These are phyloP conservation scores for Sporothrix brunneoviolacea DNA, from an alignment of 2,329 filamentous ascomycete species.

Conservation along the genomic window DNA sequence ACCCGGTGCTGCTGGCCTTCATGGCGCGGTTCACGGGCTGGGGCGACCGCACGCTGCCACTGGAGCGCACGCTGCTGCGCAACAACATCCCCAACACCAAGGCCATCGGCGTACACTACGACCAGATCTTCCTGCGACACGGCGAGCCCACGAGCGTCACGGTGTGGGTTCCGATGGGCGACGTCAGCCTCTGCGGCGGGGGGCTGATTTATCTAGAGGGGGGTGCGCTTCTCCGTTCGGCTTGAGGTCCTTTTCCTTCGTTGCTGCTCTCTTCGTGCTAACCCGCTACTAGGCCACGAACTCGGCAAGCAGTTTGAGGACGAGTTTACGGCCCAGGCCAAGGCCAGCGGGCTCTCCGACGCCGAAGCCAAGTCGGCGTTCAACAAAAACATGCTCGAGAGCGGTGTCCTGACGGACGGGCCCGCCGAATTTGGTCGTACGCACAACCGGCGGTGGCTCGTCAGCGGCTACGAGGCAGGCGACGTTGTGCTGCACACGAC, in stretches of 20 bases:
- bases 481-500: conserved; percentile 35
- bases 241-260: too few species aligned
- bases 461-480: conserved; percentile 33
- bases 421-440: conserved; percentile 31
- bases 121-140: conserved; percentile 50
- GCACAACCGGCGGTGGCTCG: conserved; percentile 28
- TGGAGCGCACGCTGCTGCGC: conserved; percentile 44
- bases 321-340: conserved; percentile 42
- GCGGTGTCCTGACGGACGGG: conserved; percentile 45
- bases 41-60: conserved; percentile 43
- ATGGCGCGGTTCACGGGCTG: conserved; percentile 47
- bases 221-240: conserved; percentile 19
- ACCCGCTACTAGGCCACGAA: conserved; percentile 8
- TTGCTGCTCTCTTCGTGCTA: too few species aligned
- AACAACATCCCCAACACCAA: conserved; percentile 52
- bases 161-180: conserved; percentile 52
- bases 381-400: conserved; percentile 54
- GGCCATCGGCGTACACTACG: conserved; percentile 55
- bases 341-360: conserved; percentile 40
- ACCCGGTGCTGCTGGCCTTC: conserved; percentile 43
- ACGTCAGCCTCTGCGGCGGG: conserved; percentile 47
- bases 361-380: conserved; percentile 46
- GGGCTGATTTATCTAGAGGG: conserved; percentile 54
- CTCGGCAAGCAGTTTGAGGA: conserved; percentile 45
- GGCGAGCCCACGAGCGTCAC: conserved; percentile 49